Evolutionary conservation across 2,329 filamentous ascomycete species (phyloP).

Genomic region (Alternaria solani): DNA sequence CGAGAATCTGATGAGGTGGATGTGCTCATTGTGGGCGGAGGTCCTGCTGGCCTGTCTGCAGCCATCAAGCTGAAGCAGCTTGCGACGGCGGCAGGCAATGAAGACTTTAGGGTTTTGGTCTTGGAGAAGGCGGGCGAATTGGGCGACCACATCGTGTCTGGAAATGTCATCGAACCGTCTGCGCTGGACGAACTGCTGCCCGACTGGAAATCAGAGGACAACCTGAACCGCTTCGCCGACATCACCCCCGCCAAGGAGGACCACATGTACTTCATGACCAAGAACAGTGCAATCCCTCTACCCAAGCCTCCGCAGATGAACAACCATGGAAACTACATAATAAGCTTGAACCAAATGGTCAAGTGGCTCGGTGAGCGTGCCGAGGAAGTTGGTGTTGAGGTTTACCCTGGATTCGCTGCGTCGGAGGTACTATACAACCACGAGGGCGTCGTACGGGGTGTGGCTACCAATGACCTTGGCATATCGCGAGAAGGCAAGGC

Average conservation of each 20-base stretch:
- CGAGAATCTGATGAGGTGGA: slow-evolving; percentile 94
- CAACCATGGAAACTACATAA: slow-evolving; percentile 97
- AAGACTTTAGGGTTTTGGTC: slow-evolving; percentile 91
- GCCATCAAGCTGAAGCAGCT: slow-evolving; percentile 96
- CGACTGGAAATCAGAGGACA: slow-evolving; percentile 90
- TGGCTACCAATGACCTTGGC: slow-evolving; percentile 94
- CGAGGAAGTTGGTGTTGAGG: slow-evolving; percentile 94
- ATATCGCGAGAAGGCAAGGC: slow-evolving; percentile 81
- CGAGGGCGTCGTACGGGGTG: slow-evolving; percentile 89
- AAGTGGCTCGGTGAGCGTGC: slow-evolving; percentile 96
- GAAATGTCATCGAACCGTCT: slow-evolving; percentile 90
- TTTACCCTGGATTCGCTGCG: slow-evolving; percentile 95
- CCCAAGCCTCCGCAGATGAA: slow-evolving; percentile 96
- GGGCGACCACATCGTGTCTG: slow-evolving; percentile 93
- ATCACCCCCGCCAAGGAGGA: slow-evolving; percentile 85
- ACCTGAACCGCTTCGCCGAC: slow-evolving; percentile 85
- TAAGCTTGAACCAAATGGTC: slow-evolving; percentile 92
- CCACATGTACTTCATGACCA: slow-evolving; percentile 93
- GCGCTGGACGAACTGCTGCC: slow-evolving; percentile 90
- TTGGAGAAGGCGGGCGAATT: slow-evolving; percentile 96
- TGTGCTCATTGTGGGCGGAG: slow-evolving; percentile 94
- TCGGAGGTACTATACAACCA: slow-evolving; percentile 87
- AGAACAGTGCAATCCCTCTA: slow-evolving; percentile 77
- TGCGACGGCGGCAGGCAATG: slow-evolving; percentile 92
- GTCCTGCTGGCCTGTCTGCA: slow-evolving; percentile 90